Percentiles rank a stretch among this genome's conserved stretches.
Evolutionary conservation across 257 asterid genomes (phyloP).

Genomic region (Solanum paucissectum): DNA sequence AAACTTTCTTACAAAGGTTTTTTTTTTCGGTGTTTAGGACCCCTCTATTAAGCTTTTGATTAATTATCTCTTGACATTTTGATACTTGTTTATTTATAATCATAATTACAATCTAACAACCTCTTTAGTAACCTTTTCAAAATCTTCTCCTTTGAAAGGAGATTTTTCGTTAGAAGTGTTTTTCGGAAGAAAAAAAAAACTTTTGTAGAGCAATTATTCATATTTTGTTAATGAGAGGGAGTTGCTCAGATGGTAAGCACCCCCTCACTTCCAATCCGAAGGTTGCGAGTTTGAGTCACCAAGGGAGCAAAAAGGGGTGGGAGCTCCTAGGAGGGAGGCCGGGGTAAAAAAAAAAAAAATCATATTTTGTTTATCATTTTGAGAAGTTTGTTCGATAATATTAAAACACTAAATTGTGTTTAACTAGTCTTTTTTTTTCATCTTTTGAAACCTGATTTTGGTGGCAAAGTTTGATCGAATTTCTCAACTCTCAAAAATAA

Average conservation of each 20-base stretch:
- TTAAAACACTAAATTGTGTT: not conserved
- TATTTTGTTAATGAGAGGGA: not conserved
- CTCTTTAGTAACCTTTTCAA: not conserved
- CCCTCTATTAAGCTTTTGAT: not conserved
- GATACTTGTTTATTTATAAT: not conserved
- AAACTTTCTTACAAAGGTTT: not conserved
- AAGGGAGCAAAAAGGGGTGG: too few relatives aligned
- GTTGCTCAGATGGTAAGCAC: too few relatives aligned
- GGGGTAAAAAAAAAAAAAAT: not conserved
- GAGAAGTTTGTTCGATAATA: not conserved
- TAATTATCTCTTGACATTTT: not conserved
- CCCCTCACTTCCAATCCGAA: too few relatives aligned
- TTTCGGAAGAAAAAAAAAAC: not conserved
- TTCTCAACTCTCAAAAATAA: not conserved
- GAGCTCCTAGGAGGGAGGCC: too few relatives aligned
- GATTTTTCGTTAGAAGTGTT: not conserved
- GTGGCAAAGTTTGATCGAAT: not conserved
- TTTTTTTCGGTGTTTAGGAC: not conserved
- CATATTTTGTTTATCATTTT: not conserved
- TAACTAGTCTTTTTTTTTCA: not conserved
- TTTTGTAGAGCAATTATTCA: not conserved
- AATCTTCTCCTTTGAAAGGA: not conserved
- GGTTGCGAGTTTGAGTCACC: too few relatives aligned
- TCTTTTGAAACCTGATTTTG: not conserved
- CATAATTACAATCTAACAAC: slow-evolving; percentile 12